phyloP scores from a whole-genome alignment of 1,284 basidiomycete species.

The Cystobasidiaceae sp. region DNA sequence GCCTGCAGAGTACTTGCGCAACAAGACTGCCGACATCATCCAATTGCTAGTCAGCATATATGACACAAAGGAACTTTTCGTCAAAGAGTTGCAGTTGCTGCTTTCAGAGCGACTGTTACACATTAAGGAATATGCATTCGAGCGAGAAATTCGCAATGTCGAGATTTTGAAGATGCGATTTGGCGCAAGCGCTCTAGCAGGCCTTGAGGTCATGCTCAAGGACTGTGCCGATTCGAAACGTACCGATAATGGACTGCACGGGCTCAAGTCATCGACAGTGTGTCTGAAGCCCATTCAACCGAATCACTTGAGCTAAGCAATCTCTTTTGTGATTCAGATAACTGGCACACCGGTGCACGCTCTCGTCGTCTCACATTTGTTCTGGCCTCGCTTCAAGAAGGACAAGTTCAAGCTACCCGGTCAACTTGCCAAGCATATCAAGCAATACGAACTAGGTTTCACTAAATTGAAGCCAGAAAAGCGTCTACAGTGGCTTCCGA shows the following conservation, averaged over 20 bases:
- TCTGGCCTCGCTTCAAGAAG: slow-evolving; percentile 79
- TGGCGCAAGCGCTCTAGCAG: slow-evolving; percentile 79
- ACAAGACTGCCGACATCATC: slow-evolving; percentile 63
- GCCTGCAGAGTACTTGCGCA: slow-evolving; percentile 54
- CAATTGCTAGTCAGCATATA: slow-evolving; percentile 94
- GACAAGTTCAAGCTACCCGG: not conserved
- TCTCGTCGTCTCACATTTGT: slow-evolving; percentile 82
- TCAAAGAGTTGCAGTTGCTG: slow-evolving; percentile 84
- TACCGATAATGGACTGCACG: slow-evolving; percentile 56
- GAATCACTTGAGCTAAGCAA: no score
- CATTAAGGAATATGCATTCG: slow-evolving; percentile 70
- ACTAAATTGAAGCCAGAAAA: slow-evolving; percentile 81
- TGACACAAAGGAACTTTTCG: slow-evolving; percentile 86
- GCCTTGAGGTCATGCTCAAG: slow-evolving; percentile 92
- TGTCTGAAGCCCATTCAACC: no score
- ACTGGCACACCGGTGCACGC: slow-evolving; percentile 63
- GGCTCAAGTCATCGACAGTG: not conserved
- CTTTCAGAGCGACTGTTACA: slow-evolving; percentile 75
- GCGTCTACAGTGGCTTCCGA: slow-evolving; percentile 74
- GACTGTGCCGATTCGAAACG: slow-evolving; percentile 90
- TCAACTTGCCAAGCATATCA: slow-evolving; percentile 54
- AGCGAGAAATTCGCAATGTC: slow-evolving; percentile 80
- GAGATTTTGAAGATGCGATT: slow-evolving; percentile 90
- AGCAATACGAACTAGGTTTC: slow-evolving; percentile 69
- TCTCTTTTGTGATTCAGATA: not conserved